Conservation (phyloP, 495 filamentous ascomycete species). For the Penicillium robsamsonii region DNA sequence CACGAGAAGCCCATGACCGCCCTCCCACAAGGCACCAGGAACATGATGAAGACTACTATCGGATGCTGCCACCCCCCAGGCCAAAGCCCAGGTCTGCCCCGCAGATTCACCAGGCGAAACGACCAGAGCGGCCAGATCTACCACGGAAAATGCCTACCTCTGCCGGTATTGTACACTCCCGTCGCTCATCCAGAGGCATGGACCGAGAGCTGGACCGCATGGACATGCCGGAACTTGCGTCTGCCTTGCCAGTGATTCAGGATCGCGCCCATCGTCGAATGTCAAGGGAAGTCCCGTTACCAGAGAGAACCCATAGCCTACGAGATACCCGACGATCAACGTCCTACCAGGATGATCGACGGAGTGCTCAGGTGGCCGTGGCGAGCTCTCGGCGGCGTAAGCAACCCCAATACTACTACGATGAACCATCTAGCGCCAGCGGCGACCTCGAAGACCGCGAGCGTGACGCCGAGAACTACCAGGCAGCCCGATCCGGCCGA, state of each 20-base stretch:
- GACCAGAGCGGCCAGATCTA: slow-evolving; percentile 20
- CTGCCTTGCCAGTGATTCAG: slow-evolving; percentile 28
- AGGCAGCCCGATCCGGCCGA: slow-evolving; percentile 34
- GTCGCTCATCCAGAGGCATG: slow-evolving; percentile 29
- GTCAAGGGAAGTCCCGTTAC: slow-evolving; percentile 31
- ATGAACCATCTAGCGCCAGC: slow-evolving; percentile 17
- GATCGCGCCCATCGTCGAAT: slow-evolving; percentile 29
- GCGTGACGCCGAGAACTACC: slow-evolving; percentile 40
- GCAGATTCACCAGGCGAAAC: slow-evolving; percentile 37
- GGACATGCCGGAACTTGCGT: slow-evolving; percentile 35
- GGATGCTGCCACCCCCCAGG: slow-evolving; percentile 34
- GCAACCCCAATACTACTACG: slow-evolving; percentile 32
- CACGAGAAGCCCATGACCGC: slow-evolving; percentile 29
- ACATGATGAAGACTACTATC: slow-evolving; percentile 44
- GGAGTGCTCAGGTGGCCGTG: slow-evolving; percentile 34
- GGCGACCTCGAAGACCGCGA: slow-evolving; percentile 28
- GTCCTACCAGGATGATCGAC: slow-evolving; percentile 34
- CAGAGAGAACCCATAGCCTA: slow-evolving; percentile 38
- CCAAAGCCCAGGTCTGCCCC: slow-evolving; percentile 30
- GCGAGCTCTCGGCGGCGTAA: slow-evolving; percentile 37
- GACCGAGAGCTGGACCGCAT: slow-evolving; percentile 16
- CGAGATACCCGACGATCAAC: slow-evolving; percentile 28
- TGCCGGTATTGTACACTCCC: slow-evolving; percentile 20
- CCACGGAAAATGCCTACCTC: slow-evolving; percentile 12
- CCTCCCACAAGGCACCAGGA: slow-evolving; percentile 19